Conservation (phyloP, 345 rosid genomes). For the Nasturtium officinale region DNA sequence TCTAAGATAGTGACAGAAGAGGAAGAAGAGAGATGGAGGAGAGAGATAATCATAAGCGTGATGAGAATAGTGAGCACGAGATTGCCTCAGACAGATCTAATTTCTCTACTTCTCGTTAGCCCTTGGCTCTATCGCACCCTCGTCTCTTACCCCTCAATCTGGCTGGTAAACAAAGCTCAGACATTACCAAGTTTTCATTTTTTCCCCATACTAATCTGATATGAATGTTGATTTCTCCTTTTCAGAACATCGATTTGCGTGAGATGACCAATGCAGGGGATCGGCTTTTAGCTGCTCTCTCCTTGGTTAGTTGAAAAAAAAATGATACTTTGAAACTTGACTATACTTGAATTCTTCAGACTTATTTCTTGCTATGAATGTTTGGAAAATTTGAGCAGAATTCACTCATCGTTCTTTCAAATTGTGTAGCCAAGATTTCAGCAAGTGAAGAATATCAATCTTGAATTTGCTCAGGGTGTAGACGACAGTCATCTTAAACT, state of each 20-base stretch:
- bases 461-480: conserved; percentile 83
- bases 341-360: not conserved
- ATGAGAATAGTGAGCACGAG: conserved; percentile 70
- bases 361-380: not conserved
- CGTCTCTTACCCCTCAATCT: conserved; percentile 60
- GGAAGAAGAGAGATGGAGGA: conserved; percentile 60
- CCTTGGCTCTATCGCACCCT: conserved; percentile 73
- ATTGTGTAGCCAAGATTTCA: conserved; percentile 68
- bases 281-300: conserved; percentile 71
- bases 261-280: conserved; percentile 79
- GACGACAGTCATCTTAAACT: conserved; percentile 71
- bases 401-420: conserved; percentile 15
- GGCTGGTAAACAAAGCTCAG: conserved; percentile 54
- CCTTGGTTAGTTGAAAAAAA: conserved; percentile 55
- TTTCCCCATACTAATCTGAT: conserved; percentile 6
- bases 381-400: conserved; percentile 1
- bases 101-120: conserved; percentile 73
- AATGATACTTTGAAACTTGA: conserved; percentile 12
- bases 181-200: not conserved
- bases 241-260: conserved; percentile 70
- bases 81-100: conserved; percentile 66
- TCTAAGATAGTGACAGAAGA: conserved; percentile 39
- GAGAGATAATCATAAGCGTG: conserved; percentile 68
- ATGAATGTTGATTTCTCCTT: conserved; percentile 33
- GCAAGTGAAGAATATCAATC: conserved; percentile 68